Percentiles rank a stretch among this genome's conserved stretches.
phyloP scores from a whole-genome alignment of 257 asterid genomes.

The Lycium ferocissimum region DNA sequence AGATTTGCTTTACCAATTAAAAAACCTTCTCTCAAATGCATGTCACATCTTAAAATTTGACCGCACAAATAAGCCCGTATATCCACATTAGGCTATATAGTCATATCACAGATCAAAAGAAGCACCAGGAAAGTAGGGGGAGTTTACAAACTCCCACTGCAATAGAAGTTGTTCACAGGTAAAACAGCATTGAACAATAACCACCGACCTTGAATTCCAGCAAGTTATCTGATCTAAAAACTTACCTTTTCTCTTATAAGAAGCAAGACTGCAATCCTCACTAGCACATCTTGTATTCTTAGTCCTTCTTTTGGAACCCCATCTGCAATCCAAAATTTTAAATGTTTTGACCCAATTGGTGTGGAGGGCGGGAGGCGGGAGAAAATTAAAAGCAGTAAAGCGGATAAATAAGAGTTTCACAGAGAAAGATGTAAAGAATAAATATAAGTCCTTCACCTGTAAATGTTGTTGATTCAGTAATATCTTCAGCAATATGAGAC shows the following conservation, averaged over 20 bases:
- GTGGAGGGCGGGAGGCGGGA: neutral
- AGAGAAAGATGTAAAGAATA: constrained; percentile 22
- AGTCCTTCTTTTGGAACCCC: constrained; percentile 99
- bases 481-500: constrained; percentile 73
- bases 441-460: constrained; percentile 57
- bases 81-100: neutral
- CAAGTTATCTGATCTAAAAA: constrained; percentile 29
- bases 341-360: neutral
- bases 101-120: constrained; percentile 19
- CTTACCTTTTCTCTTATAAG: constrained; percentile 85
- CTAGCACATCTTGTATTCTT: constrained; percentile 81
- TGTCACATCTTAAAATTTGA: neutral
- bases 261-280: constrained; percentile 72
- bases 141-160: constrained; percentile 10
- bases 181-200: constrained; percentile 13
- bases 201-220: constrained; percentile 15
- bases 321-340: constrained; percentile 58
- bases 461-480: constrained; percentile 79
- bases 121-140: constrained; percentile 25
- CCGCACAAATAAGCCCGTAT: neutral
- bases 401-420: constrained; percentile 31
- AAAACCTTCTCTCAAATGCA: constrained; percentile 18
- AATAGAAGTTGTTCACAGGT: constrained; percentile 20
- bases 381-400: constrained; percentile 35
- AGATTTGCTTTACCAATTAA: neutral